Base-by-base conservation (phyloP, 176 grass and related monocot species). In the Aegilops longissima region DNA sequence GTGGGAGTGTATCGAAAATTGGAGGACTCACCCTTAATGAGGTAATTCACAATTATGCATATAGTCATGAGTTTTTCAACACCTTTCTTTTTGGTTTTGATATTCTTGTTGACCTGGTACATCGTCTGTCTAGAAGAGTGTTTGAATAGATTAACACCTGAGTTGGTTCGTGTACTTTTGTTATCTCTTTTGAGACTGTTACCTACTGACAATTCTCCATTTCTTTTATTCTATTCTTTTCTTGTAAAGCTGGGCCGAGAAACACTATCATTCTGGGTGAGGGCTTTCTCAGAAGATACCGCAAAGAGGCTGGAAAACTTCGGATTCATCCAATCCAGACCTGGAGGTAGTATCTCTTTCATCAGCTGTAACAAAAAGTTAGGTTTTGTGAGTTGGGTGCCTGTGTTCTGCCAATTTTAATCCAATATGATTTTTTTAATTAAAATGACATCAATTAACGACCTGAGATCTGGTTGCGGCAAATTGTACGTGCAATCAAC, bases 221-320 rank as follows among this genome's bases (percentile, higher is more conserved):
- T 34, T 35, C 39, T 66, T 23, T 14, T 68, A 29, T 21, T 17
- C 69, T 87, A 83, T 88, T 54, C 8, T 89, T 70, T 87, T 70
- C 54, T 85, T 93, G 90, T 93, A 89, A 88, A 99, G 97, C 90
- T 99, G 82, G 90, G 84, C 34, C 92, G 97, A 62, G 97, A 99
- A 93, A 92, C 94, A 59, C 92, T 99, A 85, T 99, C 97, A 91
- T 99, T 99, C 83, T 99, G 97, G 97, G 97, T 99, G 61, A 99
- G 93, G 85, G 97, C 97, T 58, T 99, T 99, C 89, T 97, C 97
- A 51, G 97, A 99, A 89, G 97, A 99, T 88, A 99, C 97, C 16
- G 94, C 97, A 1, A 94, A 94, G 87, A 96, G 97, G 83, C 94
- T 99, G 80, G 92, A 97, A 80, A 99, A 99, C 83, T 99, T 94